Base-by-base conservation (phyloP, 306 rosid genomes). In the Fragaria nilgerrensis region DNA sequence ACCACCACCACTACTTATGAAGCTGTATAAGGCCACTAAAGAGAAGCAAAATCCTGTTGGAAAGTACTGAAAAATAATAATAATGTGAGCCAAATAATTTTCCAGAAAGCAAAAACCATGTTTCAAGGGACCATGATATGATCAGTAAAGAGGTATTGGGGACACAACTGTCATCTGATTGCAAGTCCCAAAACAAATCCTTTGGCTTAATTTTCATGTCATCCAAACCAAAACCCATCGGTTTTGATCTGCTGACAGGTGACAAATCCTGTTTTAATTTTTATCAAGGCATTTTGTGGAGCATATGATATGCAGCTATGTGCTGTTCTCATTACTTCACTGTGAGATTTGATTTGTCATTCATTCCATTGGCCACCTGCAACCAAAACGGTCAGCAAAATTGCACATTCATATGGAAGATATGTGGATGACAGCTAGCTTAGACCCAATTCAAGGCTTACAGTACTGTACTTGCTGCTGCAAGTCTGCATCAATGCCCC, bases 171-270 rank as follows among this genome's bases (percentile, higher is more conserved):
- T 17, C 14, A 65, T 36, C 45, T 17, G 23, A 75, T 61, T 62
- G 70, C 78, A 75, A 45, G 47, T 45, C 47, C 44, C 78, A 45
- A 75, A 19, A 19, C 20, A 17, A 25, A 61, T 20, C 70, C 56
- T 11, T 27, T 62, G n/a, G 34, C 70, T 3, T 65, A 65, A 36
- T 74, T 58, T 74, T 53, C 77, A 17, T 74, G 55, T 41, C 75
- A 70, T 71, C 75, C 23, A 71, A 49, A 71, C 68, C 37, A 71
- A 48, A 67, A 29, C 44, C 22, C 62, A 48, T 19, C 75, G 77
- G 77, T 74, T 58, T 74, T 41, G 77, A 74, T 74, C 65, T 72
- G 65, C 76, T 72, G 49, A 72, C 76, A 72, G 23, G 52, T 68
- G 47, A 65, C 47, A 65, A 65, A 53, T 14, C 34, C 14, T 11